phyloP scores from a whole-genome alignment of 805 yeast species.

The Lipomyces mesembrius region DNA sequence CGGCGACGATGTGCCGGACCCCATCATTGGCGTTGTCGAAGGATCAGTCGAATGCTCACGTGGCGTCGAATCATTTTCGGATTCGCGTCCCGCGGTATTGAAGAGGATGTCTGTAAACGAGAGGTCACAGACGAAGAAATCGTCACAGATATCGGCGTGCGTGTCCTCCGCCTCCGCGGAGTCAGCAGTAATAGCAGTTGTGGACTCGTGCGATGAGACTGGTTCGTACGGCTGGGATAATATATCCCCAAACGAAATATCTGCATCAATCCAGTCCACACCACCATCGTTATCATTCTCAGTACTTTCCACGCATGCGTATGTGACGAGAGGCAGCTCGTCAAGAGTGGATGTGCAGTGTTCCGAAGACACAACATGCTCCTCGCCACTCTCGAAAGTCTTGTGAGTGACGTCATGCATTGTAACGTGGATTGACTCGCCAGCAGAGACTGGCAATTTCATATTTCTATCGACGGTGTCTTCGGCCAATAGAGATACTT shows the following conservation, averaged over 20 bases:
- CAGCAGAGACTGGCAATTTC: no score
- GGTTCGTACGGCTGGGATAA: neutral
- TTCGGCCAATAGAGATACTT: no score
- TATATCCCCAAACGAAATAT: neutral
- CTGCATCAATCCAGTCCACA: neutral
- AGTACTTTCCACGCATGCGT: no score
- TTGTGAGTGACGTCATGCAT: no score
- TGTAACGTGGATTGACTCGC: no score
- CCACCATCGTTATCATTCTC: no score
- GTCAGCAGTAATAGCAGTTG: neutral
- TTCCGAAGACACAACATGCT: no score
- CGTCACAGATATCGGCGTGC: neutral
- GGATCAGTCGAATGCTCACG: neutral
- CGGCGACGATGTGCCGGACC: neutral
- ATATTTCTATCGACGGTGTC: no score
- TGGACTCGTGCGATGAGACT: neutral
- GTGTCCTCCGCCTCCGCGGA: neutral
- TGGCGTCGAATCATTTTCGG: neutral
- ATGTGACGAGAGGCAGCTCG: no score
- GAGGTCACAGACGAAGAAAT: neutral
- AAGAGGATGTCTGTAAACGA: neutral
- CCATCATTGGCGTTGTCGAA: neutral
- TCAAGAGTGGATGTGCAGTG: no score
- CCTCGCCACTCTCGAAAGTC: no score
- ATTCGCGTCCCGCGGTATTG: no score